These are phyloP conservation scores for Gloeostereum incarnatum DNA, from an alignment of 768 basidiomycete species.

Conservation along the genomic window DNA sequence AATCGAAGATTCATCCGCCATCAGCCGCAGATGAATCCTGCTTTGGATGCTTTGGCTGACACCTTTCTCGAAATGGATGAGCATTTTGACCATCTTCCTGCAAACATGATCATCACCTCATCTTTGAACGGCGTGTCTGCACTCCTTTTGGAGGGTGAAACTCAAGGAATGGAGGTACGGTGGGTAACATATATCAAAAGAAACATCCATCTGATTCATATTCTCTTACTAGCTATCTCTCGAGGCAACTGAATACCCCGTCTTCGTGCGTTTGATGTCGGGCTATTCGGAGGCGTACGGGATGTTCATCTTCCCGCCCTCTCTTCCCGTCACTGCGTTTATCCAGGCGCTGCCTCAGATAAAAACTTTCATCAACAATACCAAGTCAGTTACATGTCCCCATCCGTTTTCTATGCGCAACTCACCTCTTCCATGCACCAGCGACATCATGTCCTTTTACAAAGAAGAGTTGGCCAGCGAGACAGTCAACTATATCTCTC, in stretches of 20 bases:
- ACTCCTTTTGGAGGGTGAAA: conserved; percentile 21
- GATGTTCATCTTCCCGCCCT: conserved; percentile 26
- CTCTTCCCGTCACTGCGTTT: conserved; percentile 21
- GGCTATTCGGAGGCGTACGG: conserved; percentile 25
- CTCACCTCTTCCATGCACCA: conserved; percentile 7
- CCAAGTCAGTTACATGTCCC: conserved; percentile 31
- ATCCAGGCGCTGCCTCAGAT: conserved; percentile 29
- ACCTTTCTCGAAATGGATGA: conserved; percentile 18
- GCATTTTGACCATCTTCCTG: conserved; percentile 17
- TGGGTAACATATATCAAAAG: no score
- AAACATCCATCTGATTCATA: not conserved
- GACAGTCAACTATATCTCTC: conserved; percentile 23
- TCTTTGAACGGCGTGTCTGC: conserved; percentile 25
- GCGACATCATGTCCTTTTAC: conserved; percentile 31
- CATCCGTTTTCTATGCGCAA: no score
- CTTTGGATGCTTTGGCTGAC: conserved; percentile 24
- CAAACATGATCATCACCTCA: conserved; percentile 25
- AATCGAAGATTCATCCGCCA: no score
- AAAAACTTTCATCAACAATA: conserved; percentile 19
- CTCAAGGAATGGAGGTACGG: conserved; percentile 20
- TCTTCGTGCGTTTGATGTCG: conserved; percentile 17
- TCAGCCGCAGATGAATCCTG: no score
- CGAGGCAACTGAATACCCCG: conserved; percentile 11
- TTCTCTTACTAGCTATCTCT: conserved; percentile 6
- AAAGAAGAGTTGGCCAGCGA: conserved; percentile 29